Conservation (phyloP, 345 rosid genomes). For the Nephelium lappaceum region DNA sequence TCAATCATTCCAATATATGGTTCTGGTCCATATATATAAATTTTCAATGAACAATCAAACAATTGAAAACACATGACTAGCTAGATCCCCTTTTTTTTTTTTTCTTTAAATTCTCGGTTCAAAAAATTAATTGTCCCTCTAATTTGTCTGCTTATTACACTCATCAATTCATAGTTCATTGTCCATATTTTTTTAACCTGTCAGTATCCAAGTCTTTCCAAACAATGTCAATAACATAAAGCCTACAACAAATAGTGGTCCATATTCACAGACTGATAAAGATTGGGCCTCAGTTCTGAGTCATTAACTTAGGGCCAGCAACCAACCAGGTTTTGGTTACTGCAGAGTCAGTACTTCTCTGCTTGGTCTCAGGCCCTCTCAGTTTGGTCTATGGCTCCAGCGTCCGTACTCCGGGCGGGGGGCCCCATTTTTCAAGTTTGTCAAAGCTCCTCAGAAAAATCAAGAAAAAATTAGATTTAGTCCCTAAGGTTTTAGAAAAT, state of each 20-base stretch:
- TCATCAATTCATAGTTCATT: too few species aligned
- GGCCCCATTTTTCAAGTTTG: background rate
- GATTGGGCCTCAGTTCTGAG: background rate
- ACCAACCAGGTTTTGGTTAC: background rate
- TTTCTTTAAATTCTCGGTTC: background rate
- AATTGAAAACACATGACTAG: background rate
- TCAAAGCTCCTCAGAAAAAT: constrained; percentile 8
- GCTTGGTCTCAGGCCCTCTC: background rate
- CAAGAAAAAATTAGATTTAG: too few species aligned
- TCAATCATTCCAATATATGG: background rate
- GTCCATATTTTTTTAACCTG: background rate
- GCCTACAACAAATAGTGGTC: background rate
- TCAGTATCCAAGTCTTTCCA: background rate
- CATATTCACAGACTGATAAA: background rate
- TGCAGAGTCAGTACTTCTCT: background rate
- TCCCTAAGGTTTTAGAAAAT: too few species aligned
- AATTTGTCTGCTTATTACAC: too few species aligned
- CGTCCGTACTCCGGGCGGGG: background rate
- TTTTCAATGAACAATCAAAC: background rate
- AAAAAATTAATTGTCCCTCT: background rate
- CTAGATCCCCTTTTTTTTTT: background rate
- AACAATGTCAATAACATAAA: background rate
- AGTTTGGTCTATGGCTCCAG: background rate
- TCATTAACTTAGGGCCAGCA: background rate
- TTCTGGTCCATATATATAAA: background rate